Base-by-base conservation (phyloP, 352 stramenopile genomes). In the Vaucheria bursata region DNA sequence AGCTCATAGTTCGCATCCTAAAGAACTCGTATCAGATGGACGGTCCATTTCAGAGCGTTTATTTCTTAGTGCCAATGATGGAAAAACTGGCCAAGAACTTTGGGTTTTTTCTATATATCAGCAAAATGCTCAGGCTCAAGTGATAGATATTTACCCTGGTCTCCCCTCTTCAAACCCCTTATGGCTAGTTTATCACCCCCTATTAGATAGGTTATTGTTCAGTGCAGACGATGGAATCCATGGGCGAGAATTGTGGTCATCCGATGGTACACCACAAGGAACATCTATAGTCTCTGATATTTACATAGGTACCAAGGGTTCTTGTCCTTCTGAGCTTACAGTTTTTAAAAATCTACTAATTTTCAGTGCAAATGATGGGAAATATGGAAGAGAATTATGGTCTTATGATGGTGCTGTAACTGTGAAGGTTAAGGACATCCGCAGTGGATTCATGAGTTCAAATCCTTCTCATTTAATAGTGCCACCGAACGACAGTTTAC, bases 311-410 rank as follows among this genome's bases (percentile, higher is more conserved):
- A 18, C 37, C 1, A 29, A 52, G 31, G 86, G 81, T 1, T 93
- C 88, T 0, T 36, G 84, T 8, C 90, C 90, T 18, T 75, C 73
- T n/a, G 85, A 88, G 66, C 77, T 93, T 25, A 86, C 81, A 0
- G 49, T 73, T 1, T 79, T 86, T 32, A 80, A 78, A 4, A 45
- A 76, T 0, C 8, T 87, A 8, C 50, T 94, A 8, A 84, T 93
- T 6, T 96, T 96, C 74, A 86, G 90, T 59, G 91, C 91, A 2
- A 84, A 92, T 75, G 91, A 96, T 74, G 90, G 90, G 66, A 71
- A 87, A 5, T 87, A 90, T 36, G 91, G 91, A 8, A 29, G 79
- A 0, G 91, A 96, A 79, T 82, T 96, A 4, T 96, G 91, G 91
- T 39, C 65, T 0, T 90, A 83, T 25, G 87, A 91, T 73, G 89